phyloP scores from a whole-genome alignment of 2,329 filamentous ascomycete genomes.

The Fusarium sp. region DNA sequence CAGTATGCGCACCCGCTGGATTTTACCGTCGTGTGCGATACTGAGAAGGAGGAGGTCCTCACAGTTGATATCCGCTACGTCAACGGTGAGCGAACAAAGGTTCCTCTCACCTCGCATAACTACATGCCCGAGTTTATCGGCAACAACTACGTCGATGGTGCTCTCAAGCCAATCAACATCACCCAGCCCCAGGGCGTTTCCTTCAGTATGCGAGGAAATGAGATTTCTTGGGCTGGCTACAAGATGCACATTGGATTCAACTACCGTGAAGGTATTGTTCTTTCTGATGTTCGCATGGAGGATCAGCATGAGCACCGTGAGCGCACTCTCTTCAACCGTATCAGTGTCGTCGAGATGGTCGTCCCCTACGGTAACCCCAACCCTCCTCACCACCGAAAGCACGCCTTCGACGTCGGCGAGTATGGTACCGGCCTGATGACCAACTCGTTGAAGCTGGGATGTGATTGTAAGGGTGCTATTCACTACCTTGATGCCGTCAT shows the following conservation, averaged over 20 bases:
- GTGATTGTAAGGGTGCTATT: conserved; percentile 90
- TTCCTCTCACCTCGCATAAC: conserved; percentile 55
- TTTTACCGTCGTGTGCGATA: conserved; percentile 57
- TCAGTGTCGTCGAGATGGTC: conserved; percentile 78
- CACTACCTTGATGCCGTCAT: conserved; percentile 93
- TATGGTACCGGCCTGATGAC: conserved; percentile 89
- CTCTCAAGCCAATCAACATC: conserved; percentile 55
- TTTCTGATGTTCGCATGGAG: conserved; percentile 77
- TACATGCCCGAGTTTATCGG: conserved; percentile 54
- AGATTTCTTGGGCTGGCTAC: conserved; percentile 73
- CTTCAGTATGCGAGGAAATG: conserved; percentile 61
- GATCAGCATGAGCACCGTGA: conserved; percentile 56
- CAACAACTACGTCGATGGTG: conserved; percentile 52
- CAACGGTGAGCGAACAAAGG: conserved; percentile 62
- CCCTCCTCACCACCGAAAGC: conserved; percentile 82
- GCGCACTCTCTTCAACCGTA: conserved; percentile 74
- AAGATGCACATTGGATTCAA: conserved; percentile 79
- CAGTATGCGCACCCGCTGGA: conserved; percentile 70
- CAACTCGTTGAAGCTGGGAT: conserved; percentile 81
- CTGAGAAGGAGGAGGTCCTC: conserved; percentile 63
- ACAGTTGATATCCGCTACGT: conserved; percentile 57
- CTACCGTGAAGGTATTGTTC: conserved; percentile 75
- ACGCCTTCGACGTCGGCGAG: conserved; percentile 84
- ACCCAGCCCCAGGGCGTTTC: conserved; percentile 57
- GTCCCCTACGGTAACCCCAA: conserved; percentile 83